Percentiles rank a stretch among this genome's conserved stretches.
These are phyloP conservation scores for Marchantia paleacea DNA, from an alignment of 225 moss, liverwort and hornwort genomes.

Conservation along the genomic window DNA sequence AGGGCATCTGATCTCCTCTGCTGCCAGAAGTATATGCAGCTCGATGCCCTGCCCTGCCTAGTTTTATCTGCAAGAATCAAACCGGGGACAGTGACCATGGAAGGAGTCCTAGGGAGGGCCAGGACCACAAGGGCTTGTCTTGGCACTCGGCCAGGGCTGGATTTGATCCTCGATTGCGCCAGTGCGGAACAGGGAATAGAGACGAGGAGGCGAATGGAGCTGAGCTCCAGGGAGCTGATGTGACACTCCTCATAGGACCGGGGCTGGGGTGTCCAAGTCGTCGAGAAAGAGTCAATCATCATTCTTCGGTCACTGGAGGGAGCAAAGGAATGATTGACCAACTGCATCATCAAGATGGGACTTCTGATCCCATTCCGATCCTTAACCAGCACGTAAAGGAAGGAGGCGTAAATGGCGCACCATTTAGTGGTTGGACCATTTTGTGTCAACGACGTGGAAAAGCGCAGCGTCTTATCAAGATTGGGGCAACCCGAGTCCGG, in stretches of 20 bases:
- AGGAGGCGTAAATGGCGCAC: neutral
- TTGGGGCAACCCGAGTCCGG: neutral
- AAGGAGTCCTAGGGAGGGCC: too few species aligned
- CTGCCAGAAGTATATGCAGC: too few species aligned
- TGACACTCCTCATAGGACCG: neutral
- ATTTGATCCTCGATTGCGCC: too few species aligned
- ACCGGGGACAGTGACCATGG: too few species aligned
- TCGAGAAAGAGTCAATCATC: neutral
- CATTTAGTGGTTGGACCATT: neutral
- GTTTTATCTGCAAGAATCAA: too few species aligned
- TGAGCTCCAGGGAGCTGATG: neutral
- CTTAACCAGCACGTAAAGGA: neutral
- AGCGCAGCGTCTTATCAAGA: neutral
- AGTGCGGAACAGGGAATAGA: too few species aligned
- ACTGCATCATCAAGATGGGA: neutral
- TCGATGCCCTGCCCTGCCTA: too few species aligned
- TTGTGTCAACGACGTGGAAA: conserved; percentile 2
- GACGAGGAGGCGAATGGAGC: neutral
- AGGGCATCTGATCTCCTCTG: too few species aligned
- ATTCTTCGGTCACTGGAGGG: neutral
- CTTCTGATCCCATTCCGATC: conserved; percentile 2
- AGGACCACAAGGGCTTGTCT: too few species aligned
- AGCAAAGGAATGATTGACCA: neutral
- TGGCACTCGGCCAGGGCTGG: too few species aligned
- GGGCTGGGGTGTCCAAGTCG: neutral